Percentiles rank a stretch among this genome's conserved stretches.
These are phyloP conservation scores for Phyllostachys edulis DNA, from an alignment of 176 grass and related monocot genomes.

Conservation along the genomic window DNA sequence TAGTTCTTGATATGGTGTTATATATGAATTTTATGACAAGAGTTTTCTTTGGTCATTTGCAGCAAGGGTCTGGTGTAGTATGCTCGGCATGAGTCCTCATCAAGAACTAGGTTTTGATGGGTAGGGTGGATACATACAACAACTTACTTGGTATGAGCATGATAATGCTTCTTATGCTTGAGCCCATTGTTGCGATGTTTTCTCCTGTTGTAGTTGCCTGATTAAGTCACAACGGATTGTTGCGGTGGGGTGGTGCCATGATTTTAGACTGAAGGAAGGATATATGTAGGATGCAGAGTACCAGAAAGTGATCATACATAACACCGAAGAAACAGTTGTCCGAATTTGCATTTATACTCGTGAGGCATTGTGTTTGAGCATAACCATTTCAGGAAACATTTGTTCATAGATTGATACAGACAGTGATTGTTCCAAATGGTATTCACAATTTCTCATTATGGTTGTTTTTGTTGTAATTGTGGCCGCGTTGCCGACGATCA, in stretches of 20 bases:
- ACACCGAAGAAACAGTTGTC: background rate
- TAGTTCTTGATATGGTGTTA: background rate
- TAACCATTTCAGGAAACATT: background rate
- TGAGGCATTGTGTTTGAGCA: background rate
- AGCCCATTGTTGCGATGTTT: background rate
- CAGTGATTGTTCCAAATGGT: background rate
- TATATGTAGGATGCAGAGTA: constrained; percentile 4
- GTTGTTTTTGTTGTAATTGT: too few species aligned
- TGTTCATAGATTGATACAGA: background rate
- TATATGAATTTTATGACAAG: background rate
- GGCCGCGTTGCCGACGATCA: too few species aligned
- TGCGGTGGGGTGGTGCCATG: background rate
- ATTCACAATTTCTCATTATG: too few species aligned
- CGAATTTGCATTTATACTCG: background rate
- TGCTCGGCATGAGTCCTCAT: constrained; percentile 25
- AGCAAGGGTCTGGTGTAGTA: constrained; percentile 38
- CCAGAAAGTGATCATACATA: background rate
- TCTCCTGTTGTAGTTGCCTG: background rate
- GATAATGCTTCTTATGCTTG: background rate
- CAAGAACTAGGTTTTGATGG: constrained; percentile 5
- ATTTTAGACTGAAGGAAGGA: background rate
- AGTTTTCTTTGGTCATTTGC: constrained; percentile 13
- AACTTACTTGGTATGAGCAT: background rate
- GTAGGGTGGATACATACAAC: background rate
- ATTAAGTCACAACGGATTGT: background rate